Percentiles rank a stretch among this genome's conserved stretches.
Conservation (phyloP, 1,284 basidiomycete genomes). For the Cryptococcus floricola region DNA sequence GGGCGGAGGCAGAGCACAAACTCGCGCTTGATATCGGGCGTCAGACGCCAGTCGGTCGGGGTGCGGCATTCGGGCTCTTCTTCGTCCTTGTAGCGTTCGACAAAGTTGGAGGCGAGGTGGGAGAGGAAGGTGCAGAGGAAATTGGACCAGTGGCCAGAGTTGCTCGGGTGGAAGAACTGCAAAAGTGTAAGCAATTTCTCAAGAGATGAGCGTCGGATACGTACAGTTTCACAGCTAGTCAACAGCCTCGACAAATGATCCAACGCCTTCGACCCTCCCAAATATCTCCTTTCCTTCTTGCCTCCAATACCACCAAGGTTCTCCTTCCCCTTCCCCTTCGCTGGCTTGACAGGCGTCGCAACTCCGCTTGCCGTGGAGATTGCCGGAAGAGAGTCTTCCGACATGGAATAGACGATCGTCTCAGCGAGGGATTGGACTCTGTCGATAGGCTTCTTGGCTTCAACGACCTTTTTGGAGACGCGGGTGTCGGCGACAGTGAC, state of each 20-base stretch:
- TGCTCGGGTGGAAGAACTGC: constrained; percentile 49
- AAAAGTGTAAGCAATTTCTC: background rate
- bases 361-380: constrained; percentile 48
- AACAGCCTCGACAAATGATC: constrained; percentile 84
- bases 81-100: constrained; percentile 78
- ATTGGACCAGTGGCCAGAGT: constrained; percentile 51
- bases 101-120: constrained; percentile 78
- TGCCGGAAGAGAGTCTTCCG: constrained; percentile 61
- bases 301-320: constrained; percentile 42
- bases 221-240: constrained; percentile 77
- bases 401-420: constrained; percentile 86
- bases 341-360: constrained; percentile 49
- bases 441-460: constrained; percentile 73
- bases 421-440: constrained; percentile 75
- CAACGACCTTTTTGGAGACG: constrained; percentile 61
- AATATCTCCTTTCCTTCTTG: constrained; percentile 52
- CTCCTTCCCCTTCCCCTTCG: constrained; percentile 34
- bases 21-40: constrained; percentile 71
- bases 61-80: constrained; percentile 74
- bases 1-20: constrained; percentile 82
- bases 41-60: constrained; percentile 68
- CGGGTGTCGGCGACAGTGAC: constrained; percentile 54
- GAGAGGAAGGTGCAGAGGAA: constrained; percentile 70
- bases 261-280: constrained; percentile 84
- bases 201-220: background rate